Percentiles rank a stretch among this genome's conserved stretches.
phyloP scores from a whole-genome alignment of 2,329 filamentous ascomycete species.

The Ophiostoma ulmi region DNA sequence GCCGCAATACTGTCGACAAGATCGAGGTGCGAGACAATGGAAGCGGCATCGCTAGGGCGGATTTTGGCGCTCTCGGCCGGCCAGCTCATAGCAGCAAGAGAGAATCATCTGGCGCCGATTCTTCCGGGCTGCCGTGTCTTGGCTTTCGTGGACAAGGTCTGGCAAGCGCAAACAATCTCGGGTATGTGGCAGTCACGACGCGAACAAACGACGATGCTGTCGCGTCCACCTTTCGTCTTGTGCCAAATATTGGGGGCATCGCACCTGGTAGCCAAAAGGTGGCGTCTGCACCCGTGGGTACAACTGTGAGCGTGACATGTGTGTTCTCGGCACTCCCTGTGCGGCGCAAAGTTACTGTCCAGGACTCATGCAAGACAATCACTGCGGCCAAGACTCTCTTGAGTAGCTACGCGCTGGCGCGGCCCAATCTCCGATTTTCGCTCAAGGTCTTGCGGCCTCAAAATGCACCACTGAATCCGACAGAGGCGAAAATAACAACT shows the following conservation, averaged over 20 bases:
- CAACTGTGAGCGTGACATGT: constrained; percentile 56
- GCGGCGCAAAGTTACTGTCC: constrained; percentile 53
- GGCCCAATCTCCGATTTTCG: constrained; percentile 56
- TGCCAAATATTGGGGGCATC: constrained; percentile 40
- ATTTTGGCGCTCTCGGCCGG: constrained; percentile 58
- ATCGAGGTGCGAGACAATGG: constrained; percentile 71
- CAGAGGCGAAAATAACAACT: constrained; percentile 36
- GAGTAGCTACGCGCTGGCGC: constrained; percentile 60
- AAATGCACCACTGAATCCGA: not conserved
- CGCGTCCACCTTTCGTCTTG: constrained; percentile 47
- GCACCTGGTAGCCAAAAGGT: constrained; percentile 32
- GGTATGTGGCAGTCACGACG: constrained; percentile 58
- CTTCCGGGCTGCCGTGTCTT: constrained; percentile 54
- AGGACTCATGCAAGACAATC: constrained; percentile 53
- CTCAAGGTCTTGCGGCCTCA: constrained; percentile 52
- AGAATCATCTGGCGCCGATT: constrained; percentile 16
- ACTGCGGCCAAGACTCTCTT: constrained; percentile 56
- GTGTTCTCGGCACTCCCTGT: constrained; percentile 61
- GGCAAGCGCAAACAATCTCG: constrained; percentile 58
- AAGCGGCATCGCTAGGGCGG: constrained; percentile 59
- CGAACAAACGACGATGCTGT: constrained; percentile 56
- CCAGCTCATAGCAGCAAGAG: constrained; percentile 68
- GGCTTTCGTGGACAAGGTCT: constrained; percentile 74
- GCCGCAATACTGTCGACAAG: constrained; percentile 60
- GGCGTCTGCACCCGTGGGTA: constrained; percentile 58